phyloP scores from a whole-genome alignment of 805 yeast genomes.

The Saccharomyces kudriavzevii region DNA sequence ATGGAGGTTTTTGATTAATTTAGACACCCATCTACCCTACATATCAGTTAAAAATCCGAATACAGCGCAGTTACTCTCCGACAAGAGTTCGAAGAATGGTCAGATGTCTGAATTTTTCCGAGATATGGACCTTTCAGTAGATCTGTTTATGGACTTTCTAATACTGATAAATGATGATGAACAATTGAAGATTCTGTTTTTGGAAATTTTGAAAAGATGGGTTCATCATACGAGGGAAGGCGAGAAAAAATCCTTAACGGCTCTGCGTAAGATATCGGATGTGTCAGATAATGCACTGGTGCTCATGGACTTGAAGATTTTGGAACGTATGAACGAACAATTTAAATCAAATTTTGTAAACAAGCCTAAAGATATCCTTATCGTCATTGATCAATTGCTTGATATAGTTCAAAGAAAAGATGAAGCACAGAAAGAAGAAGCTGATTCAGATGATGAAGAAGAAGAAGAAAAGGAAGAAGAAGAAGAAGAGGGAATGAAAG shows the following conservation, averaged over 20 bases:
- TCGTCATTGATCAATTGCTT: conserved; percentile 39
- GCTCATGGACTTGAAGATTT: conserved; percentile 51
- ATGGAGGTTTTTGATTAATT: conserved; percentile 31
- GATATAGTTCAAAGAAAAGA: conserved; percentile 5
- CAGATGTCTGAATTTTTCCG: conserved; percentile 31
- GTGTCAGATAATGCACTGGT: conserved; percentile 44
- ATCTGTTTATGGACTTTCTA: conserved; percentile 37
- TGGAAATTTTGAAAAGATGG: conserved; percentile 54
- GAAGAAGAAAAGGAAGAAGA: conserved; percentile 12
- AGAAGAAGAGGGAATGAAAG: conserved; percentile 11
- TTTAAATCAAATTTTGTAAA: conserved; percentile 44
- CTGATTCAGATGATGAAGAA: conserved; percentile 28
- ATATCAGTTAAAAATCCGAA: conserved; percentile 15
- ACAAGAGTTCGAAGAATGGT: conserved; percentile 1
- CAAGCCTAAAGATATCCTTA: conserved; percentile 48
- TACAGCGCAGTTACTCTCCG: background rate
- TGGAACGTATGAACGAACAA: conserved; percentile 52
- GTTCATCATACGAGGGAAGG: conserved; percentile 22
- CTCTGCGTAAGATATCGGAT: conserved; percentile 4
- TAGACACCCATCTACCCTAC: conserved; percentile 32
- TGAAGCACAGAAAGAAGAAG: conserved; percentile 23
- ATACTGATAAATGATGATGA: conserved; percentile 40
- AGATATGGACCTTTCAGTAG: conserved; percentile 38
- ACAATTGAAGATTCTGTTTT: conserved; percentile 40
- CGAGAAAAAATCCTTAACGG: background rate